Base-by-base conservation (phyloP, 179 eudicot genomes). In the Pouteria campechiana region DNA sequence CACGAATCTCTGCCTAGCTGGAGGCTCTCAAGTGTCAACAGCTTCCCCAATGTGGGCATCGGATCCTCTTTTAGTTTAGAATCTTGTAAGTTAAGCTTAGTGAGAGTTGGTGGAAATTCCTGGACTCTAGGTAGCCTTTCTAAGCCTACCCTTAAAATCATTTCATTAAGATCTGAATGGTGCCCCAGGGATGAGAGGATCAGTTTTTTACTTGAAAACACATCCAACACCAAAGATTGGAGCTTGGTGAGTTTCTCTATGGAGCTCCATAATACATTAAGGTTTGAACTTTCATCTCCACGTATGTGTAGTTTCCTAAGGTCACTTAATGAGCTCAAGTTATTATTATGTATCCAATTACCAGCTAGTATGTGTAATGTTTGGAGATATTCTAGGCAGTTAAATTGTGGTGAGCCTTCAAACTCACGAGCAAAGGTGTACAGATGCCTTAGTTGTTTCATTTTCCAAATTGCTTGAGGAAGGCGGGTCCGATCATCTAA, bases 351-450 rank as follows among this genome's bases (percentile, higher is more conserved):
- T 1, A 42, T n/a, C n/a, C n/a, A 38, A 3, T 36, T 27, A 21
- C 61, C 61, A 25, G 57, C 69, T 20, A 73, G n/a, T n/a, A n/a
- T 75, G 64, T 68, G 59, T 14, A 73, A 57, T 1, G 75, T 73
- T 21, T 46, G 46, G 33, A 73, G 75, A n/a, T n/a, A n/a, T n/a
- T n/a, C n/a, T n/a, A n/a, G n/a, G n/a, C n/a, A n/a, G n/a, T n/a
- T n/a, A n/a, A n/a, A n/a, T n/a, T n/a, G n/a, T n/a, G n/a, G n/a
- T n/a, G n/a, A n/a, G n/a, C n/a, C n/a, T n/a, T n/a, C n/a, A n/a
- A n/a, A n/a, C n/a, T n/a, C n/a, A 36, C 30, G 37, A 67, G 49
- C 6, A 72, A 58, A 28, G 49, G 51, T 7, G 36, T 46, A 20
- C 41, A 73, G 67, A 41, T 73, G 64, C 25, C 55, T 52, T 18